Base-by-base conservation (phyloP, 2,329 filamentous ascomycete genomes). In the Aspergillus carbonarius region DNA sequence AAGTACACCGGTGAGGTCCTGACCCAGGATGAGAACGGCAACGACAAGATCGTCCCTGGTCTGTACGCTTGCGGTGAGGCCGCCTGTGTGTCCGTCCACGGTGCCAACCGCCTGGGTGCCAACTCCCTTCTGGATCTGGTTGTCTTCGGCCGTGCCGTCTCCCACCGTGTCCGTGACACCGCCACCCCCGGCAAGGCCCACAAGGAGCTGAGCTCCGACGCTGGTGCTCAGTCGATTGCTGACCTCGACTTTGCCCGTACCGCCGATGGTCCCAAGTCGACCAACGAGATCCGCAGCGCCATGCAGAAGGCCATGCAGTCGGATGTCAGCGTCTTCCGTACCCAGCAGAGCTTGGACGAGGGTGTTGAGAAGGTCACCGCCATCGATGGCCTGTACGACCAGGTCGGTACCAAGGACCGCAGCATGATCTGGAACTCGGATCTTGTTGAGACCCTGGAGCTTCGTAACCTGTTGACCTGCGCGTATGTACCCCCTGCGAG, bases 381-480 rank as follows among this genome's bases (percentile, higher is more conserved):
- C 68, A 91, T 98, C 68, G 93, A 98, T 76, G 78, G 85, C 69
- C 84, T 82, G 71, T 98, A 90, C 81, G 79, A 83, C 69, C 83
- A 97, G 73, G 89, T 98, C 68, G 91, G 92, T 72, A 97, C 91
- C 81, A 96, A 96, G 86, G 93, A 98, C 79, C 90, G 95, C 78
- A 96, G 91, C 85, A 97, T 98, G 93, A 98, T 98, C 83, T 98
- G 93, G 93, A 98, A 98, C 87, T 92, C 91, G 23, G 93, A 98
- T 74, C 86, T 98, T 39, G 92, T 96, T 62, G 93, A 98, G 85
- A 96, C 93, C 7, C 87, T 99, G 57, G 95, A 99, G 81, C 83
- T 98, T 73, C 86, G 93, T 73, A 99, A 99, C 79, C 79, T 99
- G 72, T 82, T 99, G 74, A 98, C 95, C 72, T 98, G 95, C 87